Percentiles rank a stretch among this genome's conserved stretches.
These are phyloP conservation scores for Whalleya microplaca DNA, from an alignment of 2,329 filamentous ascomycete species.

Conservation along the genomic window DNA sequence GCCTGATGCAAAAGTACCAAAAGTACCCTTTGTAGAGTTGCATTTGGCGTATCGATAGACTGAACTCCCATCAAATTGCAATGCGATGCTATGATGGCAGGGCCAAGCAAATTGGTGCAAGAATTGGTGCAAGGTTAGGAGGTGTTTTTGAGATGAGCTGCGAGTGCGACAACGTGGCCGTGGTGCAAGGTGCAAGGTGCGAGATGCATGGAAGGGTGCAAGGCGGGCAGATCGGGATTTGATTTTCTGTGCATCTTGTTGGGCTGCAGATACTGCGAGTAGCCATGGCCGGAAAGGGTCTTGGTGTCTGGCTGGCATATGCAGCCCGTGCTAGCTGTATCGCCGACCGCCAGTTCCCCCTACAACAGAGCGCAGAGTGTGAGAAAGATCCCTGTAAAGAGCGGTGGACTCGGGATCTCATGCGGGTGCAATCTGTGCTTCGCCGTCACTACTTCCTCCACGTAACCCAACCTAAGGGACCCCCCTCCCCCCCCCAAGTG, in stretches of 20 bases:
- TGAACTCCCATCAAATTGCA: too few relatives aligned
- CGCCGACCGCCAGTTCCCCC: conserved; percentile 38
- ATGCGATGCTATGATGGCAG: neutral
- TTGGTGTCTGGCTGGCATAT: conserved; percentile 12
- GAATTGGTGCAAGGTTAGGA: too few relatives aligned
- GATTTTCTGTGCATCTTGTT: conserved; percentile 22
- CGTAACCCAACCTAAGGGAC: neutral
- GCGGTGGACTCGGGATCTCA: conserved; percentile 37
- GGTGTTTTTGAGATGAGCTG: too few relatives aligned
- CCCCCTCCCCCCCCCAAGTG: neutral
- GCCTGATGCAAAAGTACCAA: neutral
- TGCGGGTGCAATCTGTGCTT: conserved; percentile 24
- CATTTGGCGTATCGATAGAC: neutral
- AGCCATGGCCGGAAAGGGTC: neutral
- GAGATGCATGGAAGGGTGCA: conserved; percentile 10
- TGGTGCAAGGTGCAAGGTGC: neutral
- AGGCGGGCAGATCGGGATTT: conserved; percentile 32
- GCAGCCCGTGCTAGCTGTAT: conserved; percentile 23
- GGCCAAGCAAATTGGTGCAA: too few relatives aligned
- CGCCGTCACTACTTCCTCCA: conserved; percentile 18
- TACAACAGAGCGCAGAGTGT: conserved; percentile 32
- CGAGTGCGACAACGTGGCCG: too few relatives aligned
- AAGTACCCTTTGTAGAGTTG: neutral
- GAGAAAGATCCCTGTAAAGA: conserved; percentile 37
- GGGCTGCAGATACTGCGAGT: conserved; percentile 30